These are phyloP conservation scores for Xerocomus cyaneibrunnescens DNA, from an alignment of 1,284 basidiomycete genomes.

Conservation along the genomic window DNA sequence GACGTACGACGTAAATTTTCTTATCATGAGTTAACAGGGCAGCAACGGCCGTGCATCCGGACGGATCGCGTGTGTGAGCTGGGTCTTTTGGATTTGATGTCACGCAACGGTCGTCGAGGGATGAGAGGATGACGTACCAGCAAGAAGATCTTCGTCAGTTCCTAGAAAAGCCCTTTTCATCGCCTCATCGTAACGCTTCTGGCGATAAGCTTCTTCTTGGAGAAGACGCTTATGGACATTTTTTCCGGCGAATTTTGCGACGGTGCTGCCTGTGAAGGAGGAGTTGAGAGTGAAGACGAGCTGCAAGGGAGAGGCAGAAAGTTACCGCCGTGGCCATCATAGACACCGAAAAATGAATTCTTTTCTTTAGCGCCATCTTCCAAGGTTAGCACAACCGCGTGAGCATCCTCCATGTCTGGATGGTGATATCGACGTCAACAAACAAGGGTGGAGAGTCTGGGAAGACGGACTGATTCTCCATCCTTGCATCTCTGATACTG, in stretches of 20 bases:
- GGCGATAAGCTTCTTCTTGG: slow-evolving; percentile 71
- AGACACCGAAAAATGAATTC: slow-evolving; percentile 92
- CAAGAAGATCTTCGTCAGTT: slow-evolving; percentile 92
- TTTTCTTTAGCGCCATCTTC: slow-evolving; percentile 52
- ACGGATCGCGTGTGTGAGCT: slow-evolving; percentile 86
- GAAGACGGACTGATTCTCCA: slow-evolving; percentile 90
- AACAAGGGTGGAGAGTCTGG: neutral
- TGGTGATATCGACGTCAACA: slow-evolving; percentile 1
- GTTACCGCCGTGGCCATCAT: slow-evolving; percentile 96
- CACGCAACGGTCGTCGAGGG: neutral
- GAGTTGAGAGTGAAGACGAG: slow-evolving; percentile 11
- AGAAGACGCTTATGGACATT: slow-evolving; percentile 85
- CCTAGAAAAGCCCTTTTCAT: slow-evolving; percentile 90
- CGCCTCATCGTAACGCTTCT: slow-evolving; percentile 70
- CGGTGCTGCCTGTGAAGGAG: slow-evolving; percentile 66
- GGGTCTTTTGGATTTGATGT: slow-evolving; percentile 55
- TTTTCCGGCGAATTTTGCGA: slow-evolving; percentile 89
- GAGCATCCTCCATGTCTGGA: slow-evolving; percentile 97
- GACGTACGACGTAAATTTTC: slow-evolving; percentile 74
- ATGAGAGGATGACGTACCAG: slow-evolving; percentile 52
- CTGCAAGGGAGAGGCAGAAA: neutral
- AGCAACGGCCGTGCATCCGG: slow-evolving; percentile 95
- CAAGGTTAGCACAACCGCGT: slow-evolving; percentile 77
- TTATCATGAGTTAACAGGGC: slow-evolving; percentile 78
- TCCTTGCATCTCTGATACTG: slow-evolving; percentile 97